Conservation (phyloP, 345 rosid genomes). For the Stellera chamaejasme region DNA sequence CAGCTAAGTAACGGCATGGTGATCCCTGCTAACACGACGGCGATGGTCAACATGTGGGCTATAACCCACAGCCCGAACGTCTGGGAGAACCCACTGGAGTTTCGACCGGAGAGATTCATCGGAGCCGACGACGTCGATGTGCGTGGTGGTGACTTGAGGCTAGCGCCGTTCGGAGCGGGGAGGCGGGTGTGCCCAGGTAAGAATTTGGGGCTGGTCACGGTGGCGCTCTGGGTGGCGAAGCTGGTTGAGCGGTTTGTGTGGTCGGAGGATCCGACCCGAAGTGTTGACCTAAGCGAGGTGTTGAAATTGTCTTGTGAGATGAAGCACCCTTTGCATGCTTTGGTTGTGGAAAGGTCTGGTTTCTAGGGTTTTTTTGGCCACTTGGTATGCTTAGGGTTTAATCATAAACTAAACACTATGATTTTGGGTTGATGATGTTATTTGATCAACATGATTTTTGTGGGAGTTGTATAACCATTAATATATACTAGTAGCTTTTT, state of each 20-base stretch:
- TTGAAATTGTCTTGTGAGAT: constrained; percentile 87
- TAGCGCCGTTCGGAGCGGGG: constrained; percentile 91
- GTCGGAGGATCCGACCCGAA: constrained; percentile 29
- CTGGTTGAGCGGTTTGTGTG: constrained; percentile 51
- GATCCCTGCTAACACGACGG: constrained; percentile 70
- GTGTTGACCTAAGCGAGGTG: constrained; percentile 58
- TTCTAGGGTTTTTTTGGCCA: constrained; percentile 1
- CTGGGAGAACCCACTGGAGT: constrained; percentile 56
- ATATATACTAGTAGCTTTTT: too few relatives aligned
- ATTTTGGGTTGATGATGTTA: neutral
- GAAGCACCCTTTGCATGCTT: constrained; percentile 59
- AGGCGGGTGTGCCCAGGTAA: constrained; percentile 89
- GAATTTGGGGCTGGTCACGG: constrained; percentile 62
- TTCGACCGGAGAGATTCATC: constrained; percentile 63
- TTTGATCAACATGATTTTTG: neutral
- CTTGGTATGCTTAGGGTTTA: neutral
- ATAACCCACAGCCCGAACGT: constrained; percentile 61
- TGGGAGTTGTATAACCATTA: constrained; percentile 3
- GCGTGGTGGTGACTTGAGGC: constrained; percentile 58
- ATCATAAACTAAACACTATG: neutral
- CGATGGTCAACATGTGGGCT: constrained; percentile 99
- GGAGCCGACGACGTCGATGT: constrained; percentile 43
- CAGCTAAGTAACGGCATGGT: constrained; percentile 72
- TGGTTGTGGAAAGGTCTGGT: constrained; percentile 25
- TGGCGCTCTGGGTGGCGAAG: constrained; percentile 72